Percentiles rank a stretch among this genome's conserved stretches.
Evolutionary conservation across 2,329 filamentous ascomycete genomes (phyloP).

Genomic region (Hypoxylon sp.): DNA sequence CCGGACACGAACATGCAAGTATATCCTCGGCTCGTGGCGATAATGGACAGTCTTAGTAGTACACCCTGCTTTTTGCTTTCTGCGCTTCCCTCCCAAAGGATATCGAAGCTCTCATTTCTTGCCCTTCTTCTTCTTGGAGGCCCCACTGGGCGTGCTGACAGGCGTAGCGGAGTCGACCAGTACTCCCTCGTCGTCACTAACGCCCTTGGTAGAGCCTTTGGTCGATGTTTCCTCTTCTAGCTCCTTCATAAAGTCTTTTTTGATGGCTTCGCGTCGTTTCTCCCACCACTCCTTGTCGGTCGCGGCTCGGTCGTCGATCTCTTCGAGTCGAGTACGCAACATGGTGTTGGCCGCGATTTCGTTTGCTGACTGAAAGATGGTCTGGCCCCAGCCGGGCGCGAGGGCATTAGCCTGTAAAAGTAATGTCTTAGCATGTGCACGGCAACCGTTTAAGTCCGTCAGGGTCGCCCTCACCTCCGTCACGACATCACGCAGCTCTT

Average conservation of each 20-base stretch:
- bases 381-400: constrained; percentile 86
- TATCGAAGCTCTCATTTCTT: constrained; percentile 62
- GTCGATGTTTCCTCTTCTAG: constrained; percentile 65
- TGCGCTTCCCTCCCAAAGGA: not conserved
- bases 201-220: constrained; percentile 48
- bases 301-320: constrained; percentile 74
- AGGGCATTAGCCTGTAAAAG: constrained; percentile 82
- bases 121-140: constrained; percentile 64
- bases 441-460: not conserved
- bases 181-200: constrained; percentile 77
- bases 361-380: constrained; percentile 96
- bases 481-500: constrained; percentile 92
- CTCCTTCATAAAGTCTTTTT: constrained; percentile 84
- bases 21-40: constrained; percentile 24
- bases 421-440: constrained; percentile 1
- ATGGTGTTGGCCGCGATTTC: constrained; percentile 89
- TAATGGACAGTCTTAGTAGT: constrained; percentile 11
- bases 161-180: constrained; percentile 70
- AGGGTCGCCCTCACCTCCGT: constrained; percentile 70
- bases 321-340: constrained; percentile 77
- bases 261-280: constrained; percentile 76
- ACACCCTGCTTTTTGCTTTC: constrained; percentile 26
- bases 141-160: constrained; percentile 42
- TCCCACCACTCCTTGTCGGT: constrained; percentile 94
- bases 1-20: constrained; percentile 36